Base-by-base conservation (phyloP, 257 asterid species). In the Solanum sitiens region DNA sequence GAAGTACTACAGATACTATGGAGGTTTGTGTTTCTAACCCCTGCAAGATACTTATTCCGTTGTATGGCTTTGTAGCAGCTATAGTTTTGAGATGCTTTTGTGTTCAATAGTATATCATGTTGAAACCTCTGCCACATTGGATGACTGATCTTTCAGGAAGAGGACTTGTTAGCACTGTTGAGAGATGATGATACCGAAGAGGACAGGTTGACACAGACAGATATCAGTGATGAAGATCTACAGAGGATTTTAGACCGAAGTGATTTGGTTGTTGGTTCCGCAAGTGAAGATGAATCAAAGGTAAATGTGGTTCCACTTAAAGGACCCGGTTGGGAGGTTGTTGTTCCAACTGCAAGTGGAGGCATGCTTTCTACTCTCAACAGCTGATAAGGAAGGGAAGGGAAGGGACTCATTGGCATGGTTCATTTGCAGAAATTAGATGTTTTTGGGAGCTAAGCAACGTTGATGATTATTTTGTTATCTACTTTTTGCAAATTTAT, bases 271-370 rank as follows among this genome's bases (percentile, higher is more conserved):
- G 80, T 32, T 56, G 88, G 83, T 86, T 72, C 86, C 35, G 73
- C 89, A 7, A 85, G 61, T 21, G 92, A 89, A 74, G 91, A 84
- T 3, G 88, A 70, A 23, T 8, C 86, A 8, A 87, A 76, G 73
- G 63, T 73, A 42, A 30, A 77, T 42, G 88, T 56, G 77, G 37
- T 91, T 89, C 98, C 99, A 83, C 94, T 92, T 16, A 93, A 94
- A 90, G 99, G 99, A 37, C 98, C 99, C 13, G 99, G 99, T 21
- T 97, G 99, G 99, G 99, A 97, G 92, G 99, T 97, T 65, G 95
- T 97, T 70, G 47, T 96, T 32, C 99, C 98, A 5, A 92, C 93
- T 65, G 91, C 94, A 25, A 87, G 93, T 27, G 99, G 98, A 37
- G 98, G 99, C 85, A 83, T 96, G 94, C 98, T 97, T 40, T 94